A percentile compares a stretch with the other conserved stretches of the same genome.
Conservation (phyloP, 2,329 filamentous ascomycete species). For the Setomelanomma holmii region DNA sequence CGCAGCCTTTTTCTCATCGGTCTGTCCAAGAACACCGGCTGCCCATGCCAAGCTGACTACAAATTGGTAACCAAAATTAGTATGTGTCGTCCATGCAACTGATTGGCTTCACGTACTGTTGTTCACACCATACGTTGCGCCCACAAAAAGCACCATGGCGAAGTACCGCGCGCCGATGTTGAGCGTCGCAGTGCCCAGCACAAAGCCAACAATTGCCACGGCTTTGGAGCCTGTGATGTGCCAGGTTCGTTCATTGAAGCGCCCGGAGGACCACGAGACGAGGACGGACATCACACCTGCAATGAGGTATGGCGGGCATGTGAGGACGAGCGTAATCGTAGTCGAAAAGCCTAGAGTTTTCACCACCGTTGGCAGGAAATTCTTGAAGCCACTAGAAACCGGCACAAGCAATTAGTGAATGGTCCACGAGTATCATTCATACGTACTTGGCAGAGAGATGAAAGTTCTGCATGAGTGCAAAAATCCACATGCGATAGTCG, state of each 20-base stretch:
- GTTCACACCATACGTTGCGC: conserved; percentile 40
- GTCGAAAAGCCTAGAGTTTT: conserved; percentile 39
- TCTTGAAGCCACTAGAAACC: conserved; percentile 21
- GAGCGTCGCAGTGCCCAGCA: conserved; percentile 32
- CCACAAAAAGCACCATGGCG: conserved; percentile 42
- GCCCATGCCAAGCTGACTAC: conserved; percentile 24
- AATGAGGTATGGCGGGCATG: conserved; percentile 42
- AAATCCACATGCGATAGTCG: conserved; percentile 24
- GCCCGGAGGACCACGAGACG: conserved; percentile 34
- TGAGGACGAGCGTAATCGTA: conserved; percentile 37
- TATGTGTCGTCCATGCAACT: no score
- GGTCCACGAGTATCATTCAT: not conserved
- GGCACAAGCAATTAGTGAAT: not conserved
- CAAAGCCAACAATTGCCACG: conserved; percentile 39
- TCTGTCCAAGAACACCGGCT: conserved; percentile 47
- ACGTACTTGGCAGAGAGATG: conserved; percentile 19
- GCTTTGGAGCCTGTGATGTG: conserved; percentile 38
- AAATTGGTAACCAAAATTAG: no score
- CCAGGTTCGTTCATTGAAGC: conserved; percentile 41
- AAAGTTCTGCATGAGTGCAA: conserved; percentile 25
- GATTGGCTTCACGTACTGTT: no score
- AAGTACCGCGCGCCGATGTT: conserved; percentile 42
- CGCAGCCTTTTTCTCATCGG: conserved; percentile 52
- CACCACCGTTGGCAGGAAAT: conserved; percentile 46
- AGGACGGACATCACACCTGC: conserved; percentile 28